Conservation (phyloP, 768 basidiomycete species). For the Serendipita sp. region DNA sequence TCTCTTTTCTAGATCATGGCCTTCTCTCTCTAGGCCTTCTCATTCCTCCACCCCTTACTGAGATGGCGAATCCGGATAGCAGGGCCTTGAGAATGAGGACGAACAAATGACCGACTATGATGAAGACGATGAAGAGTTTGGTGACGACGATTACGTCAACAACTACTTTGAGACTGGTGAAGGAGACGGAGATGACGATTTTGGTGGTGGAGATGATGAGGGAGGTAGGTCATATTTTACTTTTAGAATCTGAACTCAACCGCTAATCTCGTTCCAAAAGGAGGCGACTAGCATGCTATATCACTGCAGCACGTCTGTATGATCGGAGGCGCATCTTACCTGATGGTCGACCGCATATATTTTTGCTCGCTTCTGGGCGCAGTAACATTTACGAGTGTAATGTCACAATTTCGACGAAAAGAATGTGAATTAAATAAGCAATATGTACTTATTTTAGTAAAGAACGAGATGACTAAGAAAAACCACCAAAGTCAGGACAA, state of each 20-base stretch:
- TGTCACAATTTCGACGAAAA: no score
- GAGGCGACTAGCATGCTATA: no score
- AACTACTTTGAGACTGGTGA: slow-evolving; percentile 32
- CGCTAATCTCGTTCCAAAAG: no score
- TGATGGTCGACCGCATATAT: no score
- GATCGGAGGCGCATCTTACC: no score
- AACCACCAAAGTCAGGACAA: not conserved
- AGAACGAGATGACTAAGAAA: no score
- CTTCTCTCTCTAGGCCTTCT: not conserved
- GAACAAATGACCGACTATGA: slow-evolving; percentile 67
- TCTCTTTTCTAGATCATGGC: not conserved
- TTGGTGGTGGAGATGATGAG: not conserved
- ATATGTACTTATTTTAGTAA: no score
- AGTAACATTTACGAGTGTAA: no score
- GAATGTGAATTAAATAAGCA: no score
- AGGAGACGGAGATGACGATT: not conserved
- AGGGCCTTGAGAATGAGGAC: slow-evolving; percentile 30
- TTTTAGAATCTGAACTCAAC: not conserved
- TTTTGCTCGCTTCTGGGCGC: no score
- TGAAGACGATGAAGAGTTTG: slow-evolving; percentile 58
- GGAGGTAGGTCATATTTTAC: not conserved
- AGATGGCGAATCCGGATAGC: slow-evolving; percentile 54
- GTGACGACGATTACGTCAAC: slow-evolving; percentile 80
- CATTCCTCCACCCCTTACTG: slow-evolving; percentile 26
- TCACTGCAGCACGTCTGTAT: no score